A percentile compares a stretch with the other conserved stretches of the same genome.
Evolutionary conservation across 2,329 filamentous ascomycete genomes (phyloP).

Genomic region (Boeremia exigua): DNA sequence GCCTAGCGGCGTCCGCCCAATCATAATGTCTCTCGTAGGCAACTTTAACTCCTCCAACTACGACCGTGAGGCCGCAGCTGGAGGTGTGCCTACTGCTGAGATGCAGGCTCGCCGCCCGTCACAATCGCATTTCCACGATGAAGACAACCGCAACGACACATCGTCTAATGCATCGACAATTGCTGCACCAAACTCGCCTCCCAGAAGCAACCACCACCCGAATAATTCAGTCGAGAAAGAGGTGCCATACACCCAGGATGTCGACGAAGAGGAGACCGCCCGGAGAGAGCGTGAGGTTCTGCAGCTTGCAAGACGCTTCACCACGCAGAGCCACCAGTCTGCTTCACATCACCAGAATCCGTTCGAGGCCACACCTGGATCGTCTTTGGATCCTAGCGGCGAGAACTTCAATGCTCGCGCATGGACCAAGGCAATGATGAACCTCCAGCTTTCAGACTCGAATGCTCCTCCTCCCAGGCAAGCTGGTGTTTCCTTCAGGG

Average conservation of each 20-base stretch:
- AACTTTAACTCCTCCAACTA: slow-evolving; percentile 51
- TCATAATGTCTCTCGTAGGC: slow-evolving; percentile 52
- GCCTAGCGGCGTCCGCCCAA: slow-evolving; percentile 18
- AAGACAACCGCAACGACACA: slow-evolving; percentile 20
- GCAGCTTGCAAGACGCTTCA: slow-evolving; percentile 52
- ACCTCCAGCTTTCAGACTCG: slow-evolving; percentile 52
- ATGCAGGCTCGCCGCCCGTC: slow-evolving; percentile 34
- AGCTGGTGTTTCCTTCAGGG: slow-evolving; percentile 55
- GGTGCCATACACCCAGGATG: slow-evolving; percentile 27
- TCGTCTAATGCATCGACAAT: slow-evolving; percentile 46
- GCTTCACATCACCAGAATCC: slow-evolving; percentile 46
- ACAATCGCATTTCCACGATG: slow-evolving; percentile 21
- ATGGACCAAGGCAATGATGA: slow-evolving; percentile 59
- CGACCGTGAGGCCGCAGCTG: slow-evolving; percentile 47
- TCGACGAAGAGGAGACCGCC: slow-evolving; percentile 27
- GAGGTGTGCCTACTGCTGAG: slow-evolving; percentile 43
- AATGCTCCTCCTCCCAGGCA: slow-evolving; percentile 52
- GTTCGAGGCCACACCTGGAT: slow-evolving; percentile 49
- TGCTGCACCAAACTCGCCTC: slow-evolving; percentile 33
- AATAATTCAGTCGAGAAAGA: slow-evolving; percentile 23
- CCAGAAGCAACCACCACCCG: slow-evolving; percentile 22
- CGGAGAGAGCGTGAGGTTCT: slow-evolving; percentile 47
- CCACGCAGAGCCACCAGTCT: slow-evolving; percentile 48
- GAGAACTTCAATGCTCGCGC: slow-evolving; percentile 55
- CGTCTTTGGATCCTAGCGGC: slow-evolving; percentile 54